Evolutionary conservation across 495 filamentous ascomycete species (phyloP).

Genomic region (Pseudoneurospora amorphoporcata): DNA sequence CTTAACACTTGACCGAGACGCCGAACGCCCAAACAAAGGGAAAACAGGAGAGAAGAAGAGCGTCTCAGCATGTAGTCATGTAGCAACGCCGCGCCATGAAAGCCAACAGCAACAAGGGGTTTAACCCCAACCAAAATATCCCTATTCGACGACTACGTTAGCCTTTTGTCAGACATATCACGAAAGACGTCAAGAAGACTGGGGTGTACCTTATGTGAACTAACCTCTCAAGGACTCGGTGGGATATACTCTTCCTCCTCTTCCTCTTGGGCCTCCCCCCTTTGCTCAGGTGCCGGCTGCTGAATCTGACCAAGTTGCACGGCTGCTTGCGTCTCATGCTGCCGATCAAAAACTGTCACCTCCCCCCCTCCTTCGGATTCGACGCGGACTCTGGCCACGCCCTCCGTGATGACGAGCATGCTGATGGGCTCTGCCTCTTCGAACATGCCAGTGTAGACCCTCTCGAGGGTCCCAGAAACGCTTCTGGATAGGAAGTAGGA

Average conservation of each 20-base stretch:
- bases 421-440: background rate
- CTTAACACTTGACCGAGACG: background rate
- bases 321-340: too few relatives aligned
- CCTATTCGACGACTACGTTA: background rate
- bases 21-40: background rate
- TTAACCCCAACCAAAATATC: background rate
- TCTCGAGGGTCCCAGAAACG: background rate
- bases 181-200: background rate
- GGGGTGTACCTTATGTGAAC: background rate
- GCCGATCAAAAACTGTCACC: too few relatives aligned
- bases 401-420: background rate
- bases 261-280: background rate
- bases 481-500: background rate
- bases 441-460: background rate
- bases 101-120: background rate
- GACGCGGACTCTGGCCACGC: background rate
- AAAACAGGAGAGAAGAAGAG: background rate
- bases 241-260: background rate
- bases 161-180: background rate
- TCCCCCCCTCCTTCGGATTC: background rate
- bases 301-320: background rate
- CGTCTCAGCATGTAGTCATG: background rate
- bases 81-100: background rate
- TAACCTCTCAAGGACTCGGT: background rate
- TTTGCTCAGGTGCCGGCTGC: background rate